phyloP scores from a whole-genome alignment of 352 stramenopile species.

The Globisporangium polare region DNA sequence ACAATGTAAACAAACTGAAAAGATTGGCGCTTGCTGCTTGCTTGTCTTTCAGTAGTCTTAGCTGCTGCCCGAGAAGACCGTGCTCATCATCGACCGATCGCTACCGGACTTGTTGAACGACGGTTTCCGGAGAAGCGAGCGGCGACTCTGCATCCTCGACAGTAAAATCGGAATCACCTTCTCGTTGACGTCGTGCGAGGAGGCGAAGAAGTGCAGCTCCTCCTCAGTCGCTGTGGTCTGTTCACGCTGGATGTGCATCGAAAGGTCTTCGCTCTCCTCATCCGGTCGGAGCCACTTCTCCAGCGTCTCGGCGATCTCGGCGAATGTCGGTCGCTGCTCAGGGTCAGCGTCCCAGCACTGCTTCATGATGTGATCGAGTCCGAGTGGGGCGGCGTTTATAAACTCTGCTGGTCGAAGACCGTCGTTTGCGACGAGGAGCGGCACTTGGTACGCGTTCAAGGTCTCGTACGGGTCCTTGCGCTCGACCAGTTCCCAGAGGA shows the following conservation, averaged over 20 bases:
- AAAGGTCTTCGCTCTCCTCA: slow-evolving; percentile 35
- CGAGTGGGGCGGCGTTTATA: slow-evolving; percentile 40
- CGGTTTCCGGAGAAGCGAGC: slow-evolving; percentile 17
- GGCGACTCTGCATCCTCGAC: slow-evolving; percentile 21
- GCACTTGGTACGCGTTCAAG: slow-evolving; percentile 77
- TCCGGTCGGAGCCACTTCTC: slow-evolving; percentile 44
- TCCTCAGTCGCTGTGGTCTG: slow-evolving; percentile 36
- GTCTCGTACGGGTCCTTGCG: slow-evolving; percentile 67
- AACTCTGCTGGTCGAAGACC: slow-evolving; percentile 53
- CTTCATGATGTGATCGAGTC: slow-evolving; percentile 66
- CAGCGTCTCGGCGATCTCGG: slow-evolving; percentile 53
- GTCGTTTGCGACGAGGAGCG: slow-evolving; percentile 65
- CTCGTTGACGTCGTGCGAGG: slow-evolving; percentile 53
- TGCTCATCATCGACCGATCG: slow-evolving; percentile 3
- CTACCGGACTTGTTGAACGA: slow-evolving; percentile 2
- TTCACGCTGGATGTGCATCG: slow-evolving; percentile 49
- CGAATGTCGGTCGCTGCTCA: slow-evolving; percentile 60
- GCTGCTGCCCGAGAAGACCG: not conserved
- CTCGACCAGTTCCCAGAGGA: slow-evolving; percentile 75
- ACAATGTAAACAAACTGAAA: not conserved
- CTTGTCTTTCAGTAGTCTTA: not conserved
- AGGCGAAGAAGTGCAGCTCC: slow-evolving; percentile 56
- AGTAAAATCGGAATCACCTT: slow-evolving; percentile 62
- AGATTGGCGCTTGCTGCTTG: not conserved
- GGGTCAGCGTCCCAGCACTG: slow-evolving; percentile 72